Evolutionary conservation across 352 stramenopile species (phyloP), one percentile per base, ranked within the genome.

Genomic region (Blastocystis sp.): DNA sequence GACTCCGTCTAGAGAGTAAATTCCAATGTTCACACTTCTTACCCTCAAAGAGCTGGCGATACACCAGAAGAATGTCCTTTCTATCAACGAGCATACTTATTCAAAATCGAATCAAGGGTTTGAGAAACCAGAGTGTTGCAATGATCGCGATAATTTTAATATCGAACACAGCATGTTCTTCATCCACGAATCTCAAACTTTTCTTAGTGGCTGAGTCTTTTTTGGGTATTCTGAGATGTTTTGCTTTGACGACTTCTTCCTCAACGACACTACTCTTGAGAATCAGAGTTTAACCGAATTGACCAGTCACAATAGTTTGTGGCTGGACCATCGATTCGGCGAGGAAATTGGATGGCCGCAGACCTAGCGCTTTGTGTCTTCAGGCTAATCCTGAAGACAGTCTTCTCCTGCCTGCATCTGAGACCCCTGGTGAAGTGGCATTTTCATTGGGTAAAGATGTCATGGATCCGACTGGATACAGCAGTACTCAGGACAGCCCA

Each of bases 21-120:
- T 22, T 22, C 13, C 22, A 58, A 58, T 22, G 13, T 22, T 58
- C 22, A 7, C 56, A 33, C 69, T 35, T 30, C 42, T 48, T 35
- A 81, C 70, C 42, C 42, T 81, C 42, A 81, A 81, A 59, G 70
- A 81, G 42, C 70, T 81, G 42, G 42, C 42, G 70, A 40, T 81
- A 81, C 24, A 81, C 70, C 42, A 81, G 51, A 24, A 81, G 48
- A 51, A 51, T 81, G 42, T 81, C 70, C 70, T 81, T 81, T 81
- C 42, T 59, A 40, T 81, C 70, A 62, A 81, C 70, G 40, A 81
- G 70, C 70, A 81, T 81, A 62, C 62, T 81, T 6, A 30, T 53
- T 53, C 40, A 59, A 79, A 56, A 27, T 15, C n/a, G 17, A 79
- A 79, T 27, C 68, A 9, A 79, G 68, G 68, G 68, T 58, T 54